Evolutionary conservation across 2,329 filamentous ascomycete genomes (phyloP).

Genomic region (Colletotrichum theobromicola): DNA sequence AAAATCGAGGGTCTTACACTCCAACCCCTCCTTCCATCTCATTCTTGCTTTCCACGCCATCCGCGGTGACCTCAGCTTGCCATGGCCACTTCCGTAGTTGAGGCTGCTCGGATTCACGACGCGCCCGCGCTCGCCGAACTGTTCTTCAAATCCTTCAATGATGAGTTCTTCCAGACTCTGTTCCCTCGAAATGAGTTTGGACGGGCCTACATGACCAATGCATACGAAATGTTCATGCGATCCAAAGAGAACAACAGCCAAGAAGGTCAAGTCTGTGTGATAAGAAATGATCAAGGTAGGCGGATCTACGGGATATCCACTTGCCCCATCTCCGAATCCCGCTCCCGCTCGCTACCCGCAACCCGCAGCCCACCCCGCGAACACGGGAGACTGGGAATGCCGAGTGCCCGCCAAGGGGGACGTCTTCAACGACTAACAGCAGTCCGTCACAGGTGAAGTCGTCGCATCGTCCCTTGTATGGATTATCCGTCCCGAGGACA

Average conservation of each 20-base stretch:
- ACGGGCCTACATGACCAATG: neutral
- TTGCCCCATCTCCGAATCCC: neutral
- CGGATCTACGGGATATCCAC: neutral
- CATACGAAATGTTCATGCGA: constrained; percentile 4
- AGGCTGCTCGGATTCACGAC: constrained; percentile 6
- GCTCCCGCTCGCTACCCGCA: neutral
- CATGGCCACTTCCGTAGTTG: neutral
- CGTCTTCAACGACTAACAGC: neutral
- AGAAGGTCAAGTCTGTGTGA: constrained; percentile 15
- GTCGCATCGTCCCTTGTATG: constrained; percentile 9
- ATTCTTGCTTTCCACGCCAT: neutral
- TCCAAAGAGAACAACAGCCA: neutral
- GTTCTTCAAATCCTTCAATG: constrained; percentile 18
- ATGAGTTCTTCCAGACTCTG: constrained; percentile 11
- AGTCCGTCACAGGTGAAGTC: neutral
- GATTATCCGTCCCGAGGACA: constrained; percentile 12
- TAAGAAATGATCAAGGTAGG: constrained; percentile 5
- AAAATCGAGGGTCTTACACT: neutral
- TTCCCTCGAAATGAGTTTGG: constrained; percentile 19
- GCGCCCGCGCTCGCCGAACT: constrained; percentile 8
- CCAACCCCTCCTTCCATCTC: neutral
- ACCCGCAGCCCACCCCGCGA: neutral
- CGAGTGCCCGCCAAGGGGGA: neutral
- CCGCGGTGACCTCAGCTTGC: neutral
- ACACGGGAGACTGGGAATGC: neutral